Percentiles rank a stretch among this genome's conserved stretches.
Conservation (phyloP, 257 asterid genomes). For the Voacanga thouarsii region DNA sequence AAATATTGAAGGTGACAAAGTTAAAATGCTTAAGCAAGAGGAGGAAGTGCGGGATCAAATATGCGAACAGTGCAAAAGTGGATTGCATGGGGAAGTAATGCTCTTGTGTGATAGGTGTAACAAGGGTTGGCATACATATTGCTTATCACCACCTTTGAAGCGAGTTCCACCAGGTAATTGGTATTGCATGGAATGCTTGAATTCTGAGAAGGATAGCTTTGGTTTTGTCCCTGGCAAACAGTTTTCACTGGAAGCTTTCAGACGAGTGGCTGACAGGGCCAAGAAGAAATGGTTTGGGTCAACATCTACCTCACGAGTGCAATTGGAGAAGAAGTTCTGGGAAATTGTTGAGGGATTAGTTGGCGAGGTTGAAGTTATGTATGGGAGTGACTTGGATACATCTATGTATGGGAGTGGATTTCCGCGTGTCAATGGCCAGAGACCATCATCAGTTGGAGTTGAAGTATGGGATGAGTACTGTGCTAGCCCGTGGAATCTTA, state of each 20-base stretch:
- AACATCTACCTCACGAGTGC: slow-evolving; percentile 53
- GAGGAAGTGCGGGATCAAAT: slow-evolving; percentile 61
- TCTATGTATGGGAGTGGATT: slow-evolving; percentile 90
- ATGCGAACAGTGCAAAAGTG: slow-evolving; percentile 93
- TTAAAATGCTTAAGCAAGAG: slow-evolving; percentile 43
- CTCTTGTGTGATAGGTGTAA: slow-evolving; percentile 92
- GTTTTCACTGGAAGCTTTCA: slow-evolving; percentile 70
- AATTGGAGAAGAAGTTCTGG: slow-evolving; percentile 91
- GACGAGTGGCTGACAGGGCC: slow-evolving; percentile 82
- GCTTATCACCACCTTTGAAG: slow-evolving; percentile 87
- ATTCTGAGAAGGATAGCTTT: slow-evolving; percentile 83
- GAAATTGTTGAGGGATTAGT: slow-evolving; percentile 90
- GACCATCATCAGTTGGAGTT: slow-evolving; percentile 48
- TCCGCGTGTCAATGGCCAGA: slow-evolving; percentile 59
- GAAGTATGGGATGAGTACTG: slow-evolving; percentile 80
- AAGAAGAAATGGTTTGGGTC: slow-evolving; percentile 94
- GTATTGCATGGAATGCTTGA: slow-evolving; percentile 92
- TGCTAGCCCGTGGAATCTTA: slow-evolving; percentile 86
- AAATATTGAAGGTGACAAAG: slow-evolving; percentile 61
- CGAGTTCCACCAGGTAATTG: slow-evolving; percentile 85
- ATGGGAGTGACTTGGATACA: slow-evolving; percentile 95
- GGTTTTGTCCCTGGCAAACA: slow-evolving; percentile 90
- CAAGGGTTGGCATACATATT: slow-evolving; percentile 92
- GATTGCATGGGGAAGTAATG: slow-evolving; percentile 96
- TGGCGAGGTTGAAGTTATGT: slow-evolving; percentile 89